Conservation (phyloP, 73 alveolate genomes). For the Symbiodinium natans region DNA sequence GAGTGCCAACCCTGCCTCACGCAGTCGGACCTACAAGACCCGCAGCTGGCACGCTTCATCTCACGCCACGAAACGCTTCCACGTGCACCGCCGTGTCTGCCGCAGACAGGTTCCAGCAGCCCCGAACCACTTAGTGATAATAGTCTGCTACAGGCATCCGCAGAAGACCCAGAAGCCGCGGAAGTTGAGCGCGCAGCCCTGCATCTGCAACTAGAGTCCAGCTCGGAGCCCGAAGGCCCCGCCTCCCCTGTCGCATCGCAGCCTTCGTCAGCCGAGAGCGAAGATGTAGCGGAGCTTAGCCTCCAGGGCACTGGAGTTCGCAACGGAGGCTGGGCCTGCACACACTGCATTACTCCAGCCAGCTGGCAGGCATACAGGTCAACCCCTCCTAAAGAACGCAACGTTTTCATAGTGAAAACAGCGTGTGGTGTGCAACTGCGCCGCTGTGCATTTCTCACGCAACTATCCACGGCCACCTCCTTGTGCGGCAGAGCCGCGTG, state of each 20-base stretch:
- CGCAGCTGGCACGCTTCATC: background rate
- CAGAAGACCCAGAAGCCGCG: background rate
- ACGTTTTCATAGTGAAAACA: background rate
- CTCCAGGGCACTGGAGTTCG: too few relatives aligned
- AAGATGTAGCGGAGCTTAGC: too few relatives aligned
- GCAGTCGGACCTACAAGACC: background rate
- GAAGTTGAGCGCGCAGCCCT: too few relatives aligned
- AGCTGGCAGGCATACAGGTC: too few relatives aligned
- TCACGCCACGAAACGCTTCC: background rate
- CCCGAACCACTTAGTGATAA: background rate
- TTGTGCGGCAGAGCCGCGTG: too few relatives aligned
- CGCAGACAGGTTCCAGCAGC: background rate
- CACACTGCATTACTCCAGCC: too few relatives aligned
- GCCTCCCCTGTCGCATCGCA: too few relatives aligned
- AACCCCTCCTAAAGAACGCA: background rate
- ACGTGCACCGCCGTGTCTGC: background rate
- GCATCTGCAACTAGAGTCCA: too few relatives aligned
- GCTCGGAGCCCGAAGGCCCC: too few relatives aligned
- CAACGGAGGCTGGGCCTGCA: too few relatives aligned
- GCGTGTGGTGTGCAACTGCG: too few relatives aligned
- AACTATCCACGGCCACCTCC: background rate
- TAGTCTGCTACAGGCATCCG: background rate
- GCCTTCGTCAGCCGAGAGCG: background rate
- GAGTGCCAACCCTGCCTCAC: too few relatives aligned
- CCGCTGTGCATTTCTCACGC: background rate